Evolutionary conservation across 1,284 basidiomycete genomes (phyloP).

Genomic region (Phellopilus nigrolimitatus): DNA sequence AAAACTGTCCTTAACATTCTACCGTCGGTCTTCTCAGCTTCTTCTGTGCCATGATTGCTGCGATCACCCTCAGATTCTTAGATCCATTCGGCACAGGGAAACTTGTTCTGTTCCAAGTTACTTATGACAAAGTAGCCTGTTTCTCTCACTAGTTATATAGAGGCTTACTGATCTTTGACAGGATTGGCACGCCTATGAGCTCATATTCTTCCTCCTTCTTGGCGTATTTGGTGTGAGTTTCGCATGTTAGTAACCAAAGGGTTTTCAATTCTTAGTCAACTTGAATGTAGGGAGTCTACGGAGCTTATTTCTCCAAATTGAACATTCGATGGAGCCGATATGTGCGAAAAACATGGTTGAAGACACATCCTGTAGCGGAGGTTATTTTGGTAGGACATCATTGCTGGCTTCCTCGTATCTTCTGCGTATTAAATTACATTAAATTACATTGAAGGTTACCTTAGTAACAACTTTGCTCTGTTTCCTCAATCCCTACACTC

Average conservation of each 20-base stretch:
- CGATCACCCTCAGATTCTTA: constrained; percentile 81
- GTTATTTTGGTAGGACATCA: constrained; percentile 66
- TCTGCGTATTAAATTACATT: neutral
- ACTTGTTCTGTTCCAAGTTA: constrained; percentile 84
- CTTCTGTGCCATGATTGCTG: constrained; percentile 94
- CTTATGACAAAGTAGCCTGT: constrained; percentile 68
- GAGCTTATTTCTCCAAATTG: constrained; percentile 89
- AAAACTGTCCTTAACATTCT: constrained; percentile 1
- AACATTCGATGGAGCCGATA: constrained; percentile 87
- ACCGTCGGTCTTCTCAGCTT: constrained; percentile 46
- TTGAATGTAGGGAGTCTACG: constrained; percentile 76
- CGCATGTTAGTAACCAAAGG: neutral
- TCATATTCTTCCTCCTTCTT: constrained; percentile 79
- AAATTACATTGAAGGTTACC: constrained; percentile 59
- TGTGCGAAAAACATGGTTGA: constrained; percentile 81
- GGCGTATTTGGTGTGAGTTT: constrained; percentile 77
- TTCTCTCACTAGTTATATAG: constrained; percentile 8
- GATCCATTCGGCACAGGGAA: constrained; percentile 91
- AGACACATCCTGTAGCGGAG: constrained; percentile 77
- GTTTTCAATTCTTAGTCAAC: constrained; percentile 18
- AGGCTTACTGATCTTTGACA: constrained; percentile 27
- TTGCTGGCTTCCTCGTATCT: neutral
- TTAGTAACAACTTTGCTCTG: constrained; percentile 71
- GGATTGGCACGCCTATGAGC: constrained; percentile 88
- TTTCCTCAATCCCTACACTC: constrained; percentile 87